Base-by-base conservation (phyloP, 306 rosid species). In the Phaseolus lunatus region DNA sequence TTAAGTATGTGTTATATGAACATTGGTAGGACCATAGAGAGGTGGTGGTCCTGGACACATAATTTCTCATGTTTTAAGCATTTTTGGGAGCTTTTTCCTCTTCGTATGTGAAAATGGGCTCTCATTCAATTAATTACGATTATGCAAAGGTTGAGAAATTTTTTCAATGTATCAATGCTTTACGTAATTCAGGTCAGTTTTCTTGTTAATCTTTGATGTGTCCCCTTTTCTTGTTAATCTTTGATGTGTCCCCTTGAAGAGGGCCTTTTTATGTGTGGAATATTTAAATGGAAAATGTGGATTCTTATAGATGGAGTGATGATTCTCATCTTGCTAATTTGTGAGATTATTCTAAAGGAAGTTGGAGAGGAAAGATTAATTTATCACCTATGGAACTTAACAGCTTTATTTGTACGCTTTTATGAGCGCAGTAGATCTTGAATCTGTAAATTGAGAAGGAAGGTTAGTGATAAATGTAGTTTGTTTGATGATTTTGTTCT, bases 401-500 rank as follows among this genome's bases (percentile, higher is more conserved):
- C 50, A n/a, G 31, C 26, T 39, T 18, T 77, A 5, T 29, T 23
- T 77, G 5, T 24, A 13, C 59, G 50, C 24, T 61, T 27, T 44
- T 18, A 19, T 63, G 39, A 54, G 57, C 20, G 61, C 75, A 59
- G 68, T 23, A 18, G 53, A 61, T 75, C 44, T 62, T 16, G 19
- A 45, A 33, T 44, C 19, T 53, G 27, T 79, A 52, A 44, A 45
- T 54, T 47, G 26, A 22, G 45, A 66, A 70, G 67, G 15, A 72
- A 70, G 67, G 11, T 19, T 47, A n/a, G 18, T 53, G 67, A 45
- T 3, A 18, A 56, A 20, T 63, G 53, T 48, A 23, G 33, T 70
- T 79, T 23, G 19, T 19, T 20, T 15, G 47, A 72, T 63, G 64
- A n/a, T 74, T 78, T 69, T 33, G 54, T 44, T 62, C 48, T 80